Base-by-base conservation (phyloP, 305 asterid species). In the Fraxinus sp. region DNA sequence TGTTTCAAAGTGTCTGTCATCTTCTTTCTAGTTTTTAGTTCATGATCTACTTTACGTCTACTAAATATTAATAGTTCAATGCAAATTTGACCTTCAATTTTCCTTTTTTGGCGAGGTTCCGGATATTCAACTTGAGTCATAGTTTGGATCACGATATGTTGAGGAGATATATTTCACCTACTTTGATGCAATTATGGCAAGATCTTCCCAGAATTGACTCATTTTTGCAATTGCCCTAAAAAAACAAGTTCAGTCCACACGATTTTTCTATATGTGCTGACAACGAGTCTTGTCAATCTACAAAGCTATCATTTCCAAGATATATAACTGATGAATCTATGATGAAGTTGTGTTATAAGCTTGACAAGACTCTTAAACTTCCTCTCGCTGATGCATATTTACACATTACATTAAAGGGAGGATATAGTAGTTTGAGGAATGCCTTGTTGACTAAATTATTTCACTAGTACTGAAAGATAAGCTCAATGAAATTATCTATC, bases 321-420 rank as follows among this genome's bases (percentile, higher is more conserved):
- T 92, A 95, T 87, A 88, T 96, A 88, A 90, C 91, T 80, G 97
- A 96, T 84, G 97, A 91, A 84, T 92, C 94, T 18, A 86, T 86
- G 59, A 89, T 94, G 86, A 92, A 93, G 91, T 81, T 96, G 84
- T 96, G 99, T 98, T 94, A 90, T 94, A 96, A 91, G 91, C 92
- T 91, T 87, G 99, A 96, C 88, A 91, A 81, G 71, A 90, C 92
- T 81, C 94, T 92, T 83, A 94, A 90, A 83, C 90, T 91, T 87
- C 97, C 98, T 86, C 97, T 98, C 80, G 97, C 97, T 75, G 94
- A 93, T 87, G 87, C 98, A 64, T 96, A 93, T 84, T 96, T 96
- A 89, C 90, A 98, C 39, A 87, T 96, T 79, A 87, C 97, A 75
- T 89, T 96, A 49, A 96, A 89, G 86, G 96, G 93, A 80, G 98